Conservation (phyloP, 1,284 basidiomycete genomes). For the Fomitopsis palustris region DNA sequence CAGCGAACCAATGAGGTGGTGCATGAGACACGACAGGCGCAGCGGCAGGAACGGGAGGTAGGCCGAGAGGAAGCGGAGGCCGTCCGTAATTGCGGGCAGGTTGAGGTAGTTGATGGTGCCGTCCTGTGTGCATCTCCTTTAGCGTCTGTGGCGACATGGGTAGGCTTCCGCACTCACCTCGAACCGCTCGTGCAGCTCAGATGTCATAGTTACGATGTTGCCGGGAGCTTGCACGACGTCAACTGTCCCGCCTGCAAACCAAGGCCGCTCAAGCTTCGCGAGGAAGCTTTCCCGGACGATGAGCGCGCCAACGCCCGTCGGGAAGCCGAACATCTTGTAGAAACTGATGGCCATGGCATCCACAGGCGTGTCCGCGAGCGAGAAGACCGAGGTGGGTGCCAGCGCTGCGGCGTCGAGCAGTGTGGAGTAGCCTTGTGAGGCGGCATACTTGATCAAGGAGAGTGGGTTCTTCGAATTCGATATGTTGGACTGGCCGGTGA, state of each 20-base stretch:
- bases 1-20: slow-evolving; percentile 49
- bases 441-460: slow-evolving; percentile 50
- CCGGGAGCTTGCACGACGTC: slow-evolving; percentile 80
- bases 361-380: slow-evolving; percentile 59
- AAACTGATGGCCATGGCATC: slow-evolving; percentile 83
- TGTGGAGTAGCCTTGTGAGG: slow-evolving; percentile 66
- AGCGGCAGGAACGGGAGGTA: slow-evolving; percentile 76
- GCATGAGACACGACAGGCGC: slow-evolving; percentile 61
- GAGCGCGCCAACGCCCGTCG: slow-evolving; percentile 80
- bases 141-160: background rate
- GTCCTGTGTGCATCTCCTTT: slow-evolving; percentile 43
- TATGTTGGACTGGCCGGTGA: slow-evolving; percentile 80
- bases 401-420: slow-evolving; percentile 79
- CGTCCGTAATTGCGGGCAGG: slow-evolving; percentile 71
- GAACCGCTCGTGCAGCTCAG: slow-evolving; percentile 66
- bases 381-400: slow-evolving; percentile 66
- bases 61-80: slow-evolving; percentile 68
- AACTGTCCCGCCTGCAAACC: slow-evolving; percentile 84
- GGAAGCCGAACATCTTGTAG: slow-evolving; percentile 89
- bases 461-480: slow-evolving; percentile 54
- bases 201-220: slow-evolving; percentile 54
- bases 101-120: slow-evolving; percentile 81
- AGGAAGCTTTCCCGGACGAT: slow-evolving; percentile 71
- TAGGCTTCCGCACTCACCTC: slow-evolving; percentile 47
- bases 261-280: slow-evolving; percentile 57